These are phyloP conservation scores for Leccinum variicolor DNA, from an alignment of 768 basidiomycete genomes.

Conservation along the genomic window DNA sequence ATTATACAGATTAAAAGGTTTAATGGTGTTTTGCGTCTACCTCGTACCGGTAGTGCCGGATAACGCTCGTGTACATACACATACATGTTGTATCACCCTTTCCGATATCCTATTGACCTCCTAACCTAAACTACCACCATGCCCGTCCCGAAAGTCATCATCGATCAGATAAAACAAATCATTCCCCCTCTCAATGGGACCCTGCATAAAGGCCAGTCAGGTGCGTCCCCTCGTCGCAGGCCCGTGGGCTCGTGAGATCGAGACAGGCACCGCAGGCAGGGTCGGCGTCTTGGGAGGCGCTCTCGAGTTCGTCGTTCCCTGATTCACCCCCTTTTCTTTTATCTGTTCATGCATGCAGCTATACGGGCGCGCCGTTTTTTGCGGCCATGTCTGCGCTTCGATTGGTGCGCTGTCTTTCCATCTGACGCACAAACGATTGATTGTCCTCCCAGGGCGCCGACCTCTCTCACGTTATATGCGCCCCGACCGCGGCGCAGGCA, in stretches of 20 bases:
- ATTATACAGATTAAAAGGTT: slow-evolving; percentile 20
- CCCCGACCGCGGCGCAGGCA: slow-evolving; percentile 84
- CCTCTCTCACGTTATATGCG: slow-evolving; percentile 95
- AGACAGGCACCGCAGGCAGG: slow-evolving; percentile 49
- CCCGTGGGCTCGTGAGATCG: neutral
- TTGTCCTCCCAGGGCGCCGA: slow-evolving; percentile 70
- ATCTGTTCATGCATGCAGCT: slow-evolving; percentile 46
- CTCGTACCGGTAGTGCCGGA: slow-evolving; percentile 9
- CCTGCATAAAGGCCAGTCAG: slow-evolving; percentile 94
- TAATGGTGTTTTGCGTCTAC: slow-evolving; percentile 25
- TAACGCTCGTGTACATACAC: slow-evolving; percentile 19
- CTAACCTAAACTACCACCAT: slow-evolving; percentile 34
- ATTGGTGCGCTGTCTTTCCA: slow-evolving; percentile 46
- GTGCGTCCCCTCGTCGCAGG: slow-evolving; percentile 36
- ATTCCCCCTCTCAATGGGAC: slow-evolving; percentile 89
- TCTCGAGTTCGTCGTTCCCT: slow-evolving; percentile 64
- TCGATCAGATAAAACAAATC: slow-evolving; percentile 73
- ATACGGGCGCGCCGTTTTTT: slow-evolving; percentile 96
- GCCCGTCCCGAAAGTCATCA: slow-evolving; percentile 57
- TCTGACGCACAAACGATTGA: neutral
- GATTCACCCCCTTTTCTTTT: neutral
- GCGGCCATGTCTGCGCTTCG: slow-evolving; percentile 88
- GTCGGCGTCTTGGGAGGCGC: slow-evolving; percentile 95
- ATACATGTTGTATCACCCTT: slow-evolving; percentile 24
- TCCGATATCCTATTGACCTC: slow-evolving; percentile 20